Conservation (phyloP, 2,329 filamentous ascomycete genomes). For the Pestalotiopsis fici region DNA sequence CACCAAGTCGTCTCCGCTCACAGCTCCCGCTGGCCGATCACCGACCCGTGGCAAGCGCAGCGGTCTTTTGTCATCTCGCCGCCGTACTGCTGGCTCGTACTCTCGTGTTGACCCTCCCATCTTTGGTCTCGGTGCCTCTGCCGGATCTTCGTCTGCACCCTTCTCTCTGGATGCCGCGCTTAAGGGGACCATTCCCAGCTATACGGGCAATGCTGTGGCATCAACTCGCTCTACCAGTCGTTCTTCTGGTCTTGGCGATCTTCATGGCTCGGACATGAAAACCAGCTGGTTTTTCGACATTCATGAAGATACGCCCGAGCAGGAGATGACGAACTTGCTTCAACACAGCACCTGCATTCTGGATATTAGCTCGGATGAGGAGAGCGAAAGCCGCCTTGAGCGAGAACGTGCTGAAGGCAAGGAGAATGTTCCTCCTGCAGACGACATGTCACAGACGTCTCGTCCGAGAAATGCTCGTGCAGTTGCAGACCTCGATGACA, state of each 20-base stretch:
- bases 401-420: slow-evolving; percentile 67
- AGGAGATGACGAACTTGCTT: slow-evolving; percentile 89
- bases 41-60: slow-evolving; percentile 71
- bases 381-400: slow-evolving; percentile 57
- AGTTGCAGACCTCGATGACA: slow-evolving; percentile 44
- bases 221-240: slow-evolving; percentile 29
- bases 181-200: slow-evolving; percentile 70
- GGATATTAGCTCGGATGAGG: slow-evolving; percentile 89
- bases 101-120: slow-evolving; percentile 72
- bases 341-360: slow-evolving; percentile 86
- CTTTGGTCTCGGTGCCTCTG: slow-evolving; percentile 42
- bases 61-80: slow-evolving; percentile 68
- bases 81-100: slow-evolving; percentile 63
- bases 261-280: slow-evolving; percentile 52
- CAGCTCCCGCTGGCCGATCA: slow-evolving; percentile 78
- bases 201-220: slow-evolving; percentile 44
- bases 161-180: slow-evolving; percentile 87
- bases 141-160: slow-evolving; percentile 55
- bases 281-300: slow-evolving; percentile 90
- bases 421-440: slow-evolving; percentile 84
- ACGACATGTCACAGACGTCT: slow-evolving; percentile 63
- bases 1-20: slow-evolving; percentile 53
- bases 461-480: slow-evolving; percentile 33
- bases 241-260: slow-evolving; percentile 25
- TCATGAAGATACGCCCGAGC: slow-evolving; percentile 86